Evolutionary conservation across 2,329 filamentous ascomycete genomes (phyloP).

Genomic region (Tolypocladium paradoxum): DNA sequence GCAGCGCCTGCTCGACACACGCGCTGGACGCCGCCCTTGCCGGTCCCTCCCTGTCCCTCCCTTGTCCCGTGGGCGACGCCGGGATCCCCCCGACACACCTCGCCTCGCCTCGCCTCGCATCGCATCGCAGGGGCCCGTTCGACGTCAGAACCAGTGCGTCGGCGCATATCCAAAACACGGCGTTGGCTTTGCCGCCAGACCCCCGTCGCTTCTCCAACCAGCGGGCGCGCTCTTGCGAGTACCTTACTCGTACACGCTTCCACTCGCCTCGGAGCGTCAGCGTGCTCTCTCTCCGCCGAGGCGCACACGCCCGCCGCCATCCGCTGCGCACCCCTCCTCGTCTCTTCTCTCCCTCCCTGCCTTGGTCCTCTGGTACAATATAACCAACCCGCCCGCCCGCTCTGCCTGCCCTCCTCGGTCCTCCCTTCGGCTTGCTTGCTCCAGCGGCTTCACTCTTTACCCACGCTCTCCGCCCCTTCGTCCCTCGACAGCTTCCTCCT

Average conservation of each 20-base stretch:
- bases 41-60: no score
- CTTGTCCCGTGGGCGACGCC: neutral
- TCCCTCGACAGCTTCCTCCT: neutral
- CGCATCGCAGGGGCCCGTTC: slow-evolving; percentile 6
- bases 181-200: slow-evolving; percentile 12
- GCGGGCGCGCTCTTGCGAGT: slow-evolving; percentile 1
- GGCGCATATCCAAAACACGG: slow-evolving; percentile 13
- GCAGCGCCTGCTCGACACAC: neutral
- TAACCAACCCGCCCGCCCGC: slow-evolving; percentile 1
- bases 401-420: neutral
- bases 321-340: slow-evolving; percentile 4
- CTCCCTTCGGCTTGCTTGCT: neutral
- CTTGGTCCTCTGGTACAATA: neutral
- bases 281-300: neutral
- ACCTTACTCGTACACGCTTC: slow-evolving; percentile 4
- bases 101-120: no score
- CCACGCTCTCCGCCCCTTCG: neutral
- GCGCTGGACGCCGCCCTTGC: neutral
- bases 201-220: slow-evolving; percentile 5
- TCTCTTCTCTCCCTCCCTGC: slow-evolving; percentile 4
- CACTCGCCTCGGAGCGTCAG: neutral
- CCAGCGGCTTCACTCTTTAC: neutral
- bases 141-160: slow-evolving; percentile 10
- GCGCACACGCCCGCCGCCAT: slow-evolving; percentile 1
- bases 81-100: neutral